Evolutionary conservation across 1,284 basidiomycete species (phyloP).

Genomic region (Ceratobasidium sp.): DNA sequence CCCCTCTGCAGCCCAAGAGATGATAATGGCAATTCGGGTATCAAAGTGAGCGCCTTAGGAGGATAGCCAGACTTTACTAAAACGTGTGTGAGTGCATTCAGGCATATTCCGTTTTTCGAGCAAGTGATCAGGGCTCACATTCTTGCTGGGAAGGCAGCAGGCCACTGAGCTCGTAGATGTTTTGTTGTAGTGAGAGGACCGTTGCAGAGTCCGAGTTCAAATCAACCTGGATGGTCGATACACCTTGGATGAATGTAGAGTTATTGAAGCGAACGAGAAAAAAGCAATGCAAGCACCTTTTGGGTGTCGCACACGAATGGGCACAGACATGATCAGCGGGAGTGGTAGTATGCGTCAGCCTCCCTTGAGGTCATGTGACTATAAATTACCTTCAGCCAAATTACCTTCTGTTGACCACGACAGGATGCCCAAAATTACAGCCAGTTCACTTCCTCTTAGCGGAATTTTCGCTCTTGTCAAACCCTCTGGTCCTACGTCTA

Average conservation of each 20-base stretch:
- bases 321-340: constrained; percentile 45
- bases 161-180: constrained; percentile 53
- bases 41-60: constrained; percentile 70
- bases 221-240: constrained; percentile 52
- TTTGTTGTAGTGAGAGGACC: constrained; percentile 49
- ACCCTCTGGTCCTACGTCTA: constrained; percentile 88
- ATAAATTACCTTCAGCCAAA: neutral
- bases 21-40: constrained; percentile 73
- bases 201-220: constrained; percentile 49
- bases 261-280: constrained; percentile 75
- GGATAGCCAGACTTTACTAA: constrained; percentile 88
- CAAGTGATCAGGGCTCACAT: constrained; percentile 57
- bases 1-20: constrained; percentile 78
- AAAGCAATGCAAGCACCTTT: constrained; percentile 71
- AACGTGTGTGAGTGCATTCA: neutral
- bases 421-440: constrained; percentile 69
- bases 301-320: constrained; percentile 78
- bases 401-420: neutral
- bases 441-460: constrained; percentile 68
- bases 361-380: constrained; percentile 8
- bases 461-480: constrained; percentile 86
- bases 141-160: constrained; percentile 80
- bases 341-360: constrained; percentile 37
- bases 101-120: neutral
- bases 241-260: constrained; percentile 60